Conservation (phyloP, 768 basidiomycete genomes). For the Termitomyces sp. region DNA sequence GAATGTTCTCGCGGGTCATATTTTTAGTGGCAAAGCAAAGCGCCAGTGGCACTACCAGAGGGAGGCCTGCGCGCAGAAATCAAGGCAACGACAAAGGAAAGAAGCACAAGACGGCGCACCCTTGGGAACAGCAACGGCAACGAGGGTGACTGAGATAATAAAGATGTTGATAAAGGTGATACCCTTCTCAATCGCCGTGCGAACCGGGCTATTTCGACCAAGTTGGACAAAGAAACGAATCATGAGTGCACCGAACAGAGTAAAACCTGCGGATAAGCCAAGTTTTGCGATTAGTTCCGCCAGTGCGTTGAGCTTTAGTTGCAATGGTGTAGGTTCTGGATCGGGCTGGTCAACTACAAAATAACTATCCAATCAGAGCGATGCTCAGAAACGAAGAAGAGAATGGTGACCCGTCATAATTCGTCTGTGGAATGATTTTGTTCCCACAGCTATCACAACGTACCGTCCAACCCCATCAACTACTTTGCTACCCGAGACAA, state of each 20-base stretch:
- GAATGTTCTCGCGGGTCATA: no score
- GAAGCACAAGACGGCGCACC: constrained; percentile 25
- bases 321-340: constrained; percentile 87
- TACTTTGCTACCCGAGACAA: constrained; percentile 90
- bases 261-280: constrained; percentile 76
- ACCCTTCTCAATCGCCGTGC: constrained; percentile 78
- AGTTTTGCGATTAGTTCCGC: constrained; percentile 96
- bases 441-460: constrained; percentile 89
- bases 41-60: no score
- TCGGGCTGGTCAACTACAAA: constrained; percentile 77
- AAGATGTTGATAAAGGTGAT: constrained; percentile 90
- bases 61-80: no score
- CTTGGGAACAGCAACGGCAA: constrained; percentile 49
- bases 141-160: constrained; percentile 88
- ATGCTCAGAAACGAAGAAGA: neutral
- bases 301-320: constrained; percentile 89
- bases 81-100: neutral
- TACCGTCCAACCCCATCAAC: constrained; percentile 93
- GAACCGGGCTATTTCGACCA: constrained; percentile 52
- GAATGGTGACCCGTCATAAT: constrained; percentile 71
- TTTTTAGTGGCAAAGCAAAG: no score
- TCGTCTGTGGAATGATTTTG: constrained; percentile 84
- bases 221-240: constrained; percentile 95
- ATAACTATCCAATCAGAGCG: constrained; percentile 4
- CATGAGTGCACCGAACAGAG: constrained; percentile 82